Conservation (phyloP, 2,329 filamentous ascomycete species). For the Pestalotiopsis fici region DNA sequence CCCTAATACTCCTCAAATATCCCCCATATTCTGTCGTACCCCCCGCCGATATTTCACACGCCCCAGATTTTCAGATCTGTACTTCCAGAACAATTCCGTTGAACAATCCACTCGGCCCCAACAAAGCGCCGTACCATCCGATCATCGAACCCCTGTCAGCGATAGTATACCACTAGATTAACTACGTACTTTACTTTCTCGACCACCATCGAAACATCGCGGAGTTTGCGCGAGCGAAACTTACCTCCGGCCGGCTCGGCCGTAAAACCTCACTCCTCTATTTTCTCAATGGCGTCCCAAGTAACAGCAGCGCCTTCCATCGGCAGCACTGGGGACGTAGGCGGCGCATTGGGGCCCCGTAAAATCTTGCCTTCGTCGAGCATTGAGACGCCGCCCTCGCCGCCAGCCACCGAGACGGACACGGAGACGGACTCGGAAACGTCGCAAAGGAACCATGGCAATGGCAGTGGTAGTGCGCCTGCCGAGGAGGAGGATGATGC, state of each 20-base stretch:
- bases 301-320: not conserved
- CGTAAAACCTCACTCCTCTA: not conserved
- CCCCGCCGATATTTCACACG: not conserved
- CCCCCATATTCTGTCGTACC: not conserved
- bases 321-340: not conserved
- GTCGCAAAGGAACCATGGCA: constrained; percentile 9
- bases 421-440: constrained; percentile 20
- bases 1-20: not conserved
- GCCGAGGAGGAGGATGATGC: not conserved
- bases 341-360: not conserved
- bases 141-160: not conserved
- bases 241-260: not conserved
- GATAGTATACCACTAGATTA: not conserved
- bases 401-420: constrained; percentile 1
- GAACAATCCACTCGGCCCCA: not conserved
- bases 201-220: not conserved
- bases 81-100: not conserved
- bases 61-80: not conserved
- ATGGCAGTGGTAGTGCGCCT: not conserved
- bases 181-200: not conserved
- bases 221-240: not conserved
- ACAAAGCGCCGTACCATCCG: not conserved
- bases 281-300: not conserved
- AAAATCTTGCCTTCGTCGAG: not conserved
- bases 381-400: constrained; percentile 12